Base-by-base conservation (phyloP, 2,329 filamentous ascomycete species). In the Talaromyces atroroseus region DNA sequence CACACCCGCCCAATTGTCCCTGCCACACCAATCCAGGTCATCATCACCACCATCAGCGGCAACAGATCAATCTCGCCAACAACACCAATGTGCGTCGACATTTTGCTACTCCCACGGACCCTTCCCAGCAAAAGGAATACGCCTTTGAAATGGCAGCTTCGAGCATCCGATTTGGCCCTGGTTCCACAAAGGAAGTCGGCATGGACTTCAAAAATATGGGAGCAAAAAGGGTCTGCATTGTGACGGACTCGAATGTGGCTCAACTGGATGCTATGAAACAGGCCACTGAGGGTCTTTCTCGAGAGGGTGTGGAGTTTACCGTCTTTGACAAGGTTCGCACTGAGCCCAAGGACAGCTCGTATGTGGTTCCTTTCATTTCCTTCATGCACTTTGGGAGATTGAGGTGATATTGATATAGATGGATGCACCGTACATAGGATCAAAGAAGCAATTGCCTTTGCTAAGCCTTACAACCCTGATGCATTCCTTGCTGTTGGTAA, bases 121-220 rank as follows among this genome's bases (percentile, higher is more conserved):
- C 80, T 8, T 81, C 82, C 2, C 82, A 85, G 61, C 83, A 91
- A 67, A 96, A 95, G 71, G 94, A 99, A 72, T 99, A 99, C 76
- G 94, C 94, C 14, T 99, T 99, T 69, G 94, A 99, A 73, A 95
- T 99, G 92, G 94, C 94, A 0, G 91, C 94, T 1, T 95, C 90
- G 1, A 90, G 88, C 26, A 96, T 99, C 67, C 85, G 94, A 12
- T 99, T 97, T 66, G 94, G 94, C 0, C 90, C 90, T 0, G 94
- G 94, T 5, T 89, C 88, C 56, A 99, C 94, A 23, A 90, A 90
- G 72, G 94, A 99, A 74, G 91, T 99, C 20, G 94, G 94, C 62
- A 97, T 97, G 94, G 94, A 99, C 74, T 86, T 97, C 64, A 87
- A 85, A 74, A 97, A 99, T 70, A 81, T 99, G 79, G 88, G 89